Evolutionary conservation across 352 stramenopile genomes (phyloP).

Genomic region (Globisporangium acanthophoron): DNA sequence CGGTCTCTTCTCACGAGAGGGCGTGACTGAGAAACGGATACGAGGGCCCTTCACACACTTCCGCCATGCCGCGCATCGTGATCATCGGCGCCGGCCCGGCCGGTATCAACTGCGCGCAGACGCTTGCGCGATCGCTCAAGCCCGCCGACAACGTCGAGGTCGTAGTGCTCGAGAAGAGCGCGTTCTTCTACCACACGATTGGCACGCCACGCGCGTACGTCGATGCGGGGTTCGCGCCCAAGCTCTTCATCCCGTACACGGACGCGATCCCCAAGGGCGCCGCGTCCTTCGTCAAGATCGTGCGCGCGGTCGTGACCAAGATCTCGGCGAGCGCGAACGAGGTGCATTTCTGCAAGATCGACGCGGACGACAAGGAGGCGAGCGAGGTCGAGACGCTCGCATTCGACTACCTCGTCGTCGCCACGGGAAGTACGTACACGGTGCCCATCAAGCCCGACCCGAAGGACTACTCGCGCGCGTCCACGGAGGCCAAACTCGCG

Average conservation of each 20-base stretch:
- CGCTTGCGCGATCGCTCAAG: constrained; percentile 28
- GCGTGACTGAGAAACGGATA: constrained; percentile 11
- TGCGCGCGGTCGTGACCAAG: constrained; percentile 26
- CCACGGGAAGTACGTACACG: constrained; percentile 54
- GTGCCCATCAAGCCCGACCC: constrained; percentile 45
- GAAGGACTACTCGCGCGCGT: constrained; percentile 15
- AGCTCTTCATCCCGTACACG: constrained; percentile 57
- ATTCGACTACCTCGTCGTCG: constrained; percentile 60
- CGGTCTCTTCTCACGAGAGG: too few relatives aligned
- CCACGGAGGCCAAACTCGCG: constrained; percentile 22
- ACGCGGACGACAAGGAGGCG: constrained; percentile 22
- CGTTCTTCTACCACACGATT: constrained; percentile 46
- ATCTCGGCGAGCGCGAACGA: constrained; percentile 17
- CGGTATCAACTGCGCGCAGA: constrained; percentile 35
- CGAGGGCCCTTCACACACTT: too few relatives aligned
- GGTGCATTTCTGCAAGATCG: neutral
- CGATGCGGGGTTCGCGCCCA: constrained; percentile 22
- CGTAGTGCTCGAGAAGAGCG: constrained; percentile 52
- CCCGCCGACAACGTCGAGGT: constrained; percentile 30
- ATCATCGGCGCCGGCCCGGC: constrained; percentile 47
- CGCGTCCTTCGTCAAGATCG: constrained; percentile 28
- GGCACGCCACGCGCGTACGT: constrained; percentile 6
- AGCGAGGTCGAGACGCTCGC: constrained; percentile 23
- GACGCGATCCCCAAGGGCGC: constrained; percentile 7
- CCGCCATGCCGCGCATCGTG: constrained; percentile 52